phyloP scores from a whole-genome alignment of 1,139 yeast genomes.

The Yamadazyma songkhlaensis region DNA sequence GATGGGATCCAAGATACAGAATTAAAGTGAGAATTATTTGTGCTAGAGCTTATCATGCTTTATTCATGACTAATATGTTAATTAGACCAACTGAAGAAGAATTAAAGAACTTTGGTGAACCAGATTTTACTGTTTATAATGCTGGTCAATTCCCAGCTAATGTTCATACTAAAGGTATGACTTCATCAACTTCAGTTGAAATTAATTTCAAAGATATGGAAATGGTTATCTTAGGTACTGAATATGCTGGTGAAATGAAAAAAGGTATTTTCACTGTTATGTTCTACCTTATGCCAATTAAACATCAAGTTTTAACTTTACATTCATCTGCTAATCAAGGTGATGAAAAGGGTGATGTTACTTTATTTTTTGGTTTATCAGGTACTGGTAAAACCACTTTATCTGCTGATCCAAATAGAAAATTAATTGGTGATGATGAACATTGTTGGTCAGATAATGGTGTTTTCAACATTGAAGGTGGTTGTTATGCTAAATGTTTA shows the following conservation, averaged over 20 bases:
- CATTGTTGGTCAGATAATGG: constrained; percentile 99
- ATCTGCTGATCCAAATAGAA: constrained; percentile 93
- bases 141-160: constrained; percentile 99
- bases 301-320: constrained; percentile 85
- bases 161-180: constrained; percentile 95
- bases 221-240: constrained; percentile 98
- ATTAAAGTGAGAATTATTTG: constrained; percentile 95
- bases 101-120: constrained; percentile 87
- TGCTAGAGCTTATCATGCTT: constrained; percentile 98
- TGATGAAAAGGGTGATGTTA: constrained; percentile 68
- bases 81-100: constrained; percentile 93
- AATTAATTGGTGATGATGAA: constrained; percentile 97
- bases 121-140: constrained; percentile 97
- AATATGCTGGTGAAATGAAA: constrained; percentile 99
- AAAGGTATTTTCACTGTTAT: constrained; percentile 98
- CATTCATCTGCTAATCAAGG: constrained; percentile 98
- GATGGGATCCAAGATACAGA: constrained; percentile 99
- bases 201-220: constrained; percentile 97
- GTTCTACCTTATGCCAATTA: constrained; percentile 98
- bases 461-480: constrained; percentile 99
- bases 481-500: constrained; percentile 97
- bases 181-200: constrained; percentile 93
- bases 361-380: constrained; percentile 92
- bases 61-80: constrained; percentile 97
- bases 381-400: constrained; percentile 99